Base-by-base conservation (phyloP, 2,329 filamentous ascomycete genomes). In the Aspergillus sp. region DNA sequence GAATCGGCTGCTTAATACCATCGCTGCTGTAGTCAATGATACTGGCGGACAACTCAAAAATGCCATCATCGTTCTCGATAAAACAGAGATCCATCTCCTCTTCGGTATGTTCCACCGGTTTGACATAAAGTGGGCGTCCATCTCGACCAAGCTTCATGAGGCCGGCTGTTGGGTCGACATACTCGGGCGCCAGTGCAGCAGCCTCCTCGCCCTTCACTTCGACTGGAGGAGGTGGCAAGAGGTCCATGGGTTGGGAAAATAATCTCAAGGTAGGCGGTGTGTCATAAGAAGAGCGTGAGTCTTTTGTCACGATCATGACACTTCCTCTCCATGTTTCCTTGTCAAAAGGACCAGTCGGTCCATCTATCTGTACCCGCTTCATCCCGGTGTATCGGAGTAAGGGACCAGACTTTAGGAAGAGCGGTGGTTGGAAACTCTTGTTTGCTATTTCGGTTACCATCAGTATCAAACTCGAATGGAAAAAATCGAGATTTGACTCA, bases 251-350 rank as follows among this genome's bases (percentile, higher is more conserved):
- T 60, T 96, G 90, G 6, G 85, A 82, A 63, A 97, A 98, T 4
- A 98, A 67, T 35, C 90, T 80, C 51, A 98, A 71, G 0, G 79
- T 87, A 4, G 93, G 93, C 0, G 72, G 65, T n/a, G 78, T 78
- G 38, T 88, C 83, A 59, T 96, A 95, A 1, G 85, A 86, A 2
- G 91, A 97, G 33, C 85, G 79, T 2, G 81, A 77, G 59, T 98
- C 91, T 41, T 83, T 78, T 0, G 93, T 97, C 19, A 98, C 90
- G 56, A 98, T 95, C 88, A 98, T 90, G 45, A 97, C 78, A 47
- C 83, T 94, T 5, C 93, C 93, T 63, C 90, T 82, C 93, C 93
- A 98, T 13, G 91, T 82, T 56, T 95, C 88, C 40, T 82, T 79
- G 35, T 88, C 83, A 28, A 63, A 54, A 8, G 58, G 52, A 0